phyloP scores from a whole-genome alignment of 805 yeast species.

The Pichia thaimueangensis region DNA sequence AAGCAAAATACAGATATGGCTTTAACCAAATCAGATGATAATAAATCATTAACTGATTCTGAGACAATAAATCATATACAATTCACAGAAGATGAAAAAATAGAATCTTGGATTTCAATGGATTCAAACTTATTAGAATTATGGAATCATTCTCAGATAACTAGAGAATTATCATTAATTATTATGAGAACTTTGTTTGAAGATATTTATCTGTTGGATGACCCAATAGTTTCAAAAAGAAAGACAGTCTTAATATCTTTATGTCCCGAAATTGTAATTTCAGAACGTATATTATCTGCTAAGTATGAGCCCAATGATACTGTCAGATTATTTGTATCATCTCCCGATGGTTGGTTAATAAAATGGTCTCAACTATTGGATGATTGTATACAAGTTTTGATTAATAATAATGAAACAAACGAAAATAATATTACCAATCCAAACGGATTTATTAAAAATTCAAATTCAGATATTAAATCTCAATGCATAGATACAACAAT shows the following conservation, averaged over 20 bases:
- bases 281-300: constrained; percentile 53
- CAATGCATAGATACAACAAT: constrained; percentile 41
- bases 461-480: neutral
- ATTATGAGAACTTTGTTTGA: constrained; percentile 85
- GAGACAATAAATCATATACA: constrained; percentile 1
- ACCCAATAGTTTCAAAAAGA: constrained; percentile 79
- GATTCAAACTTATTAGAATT: constrained; percentile 66
- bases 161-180: constrained; percentile 71
- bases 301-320: constrained; percentile 64
- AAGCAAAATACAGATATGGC: constrained; percentile 11
- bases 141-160: constrained; percentile 60
- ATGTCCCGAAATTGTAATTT: constrained; percentile 77
- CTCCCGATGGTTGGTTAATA: constrained; percentile 79
- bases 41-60: constrained; percentile 1
- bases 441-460: neutral
- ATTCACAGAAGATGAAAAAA: constrained; percentile 40
- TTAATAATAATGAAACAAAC: constrained; percentile 3
- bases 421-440: neutral
- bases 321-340: constrained; percentile 57
- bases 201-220: constrained; percentile 87
- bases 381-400: constrained; percentile 35
- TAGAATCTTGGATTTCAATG: constrained; percentile 82
- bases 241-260: constrained; percentile 71
- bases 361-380: constrained; percentile 59
- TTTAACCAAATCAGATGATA: neutral